Conservation (phyloP, 176 grass and related monocot species). For the Lolium perenne region DNA sequence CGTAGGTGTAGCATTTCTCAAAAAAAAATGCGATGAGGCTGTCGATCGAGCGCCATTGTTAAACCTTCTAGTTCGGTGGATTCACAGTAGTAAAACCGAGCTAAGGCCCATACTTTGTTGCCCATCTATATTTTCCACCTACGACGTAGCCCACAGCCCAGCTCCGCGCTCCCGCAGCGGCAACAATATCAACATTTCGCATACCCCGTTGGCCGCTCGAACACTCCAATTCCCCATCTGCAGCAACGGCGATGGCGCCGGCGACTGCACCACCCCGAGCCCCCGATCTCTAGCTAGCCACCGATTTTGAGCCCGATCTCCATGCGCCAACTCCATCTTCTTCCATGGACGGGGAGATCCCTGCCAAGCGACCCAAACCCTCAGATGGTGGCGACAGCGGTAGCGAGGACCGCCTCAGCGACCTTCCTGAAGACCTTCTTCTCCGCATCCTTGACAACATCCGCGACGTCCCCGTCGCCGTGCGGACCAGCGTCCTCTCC, state of each 20-base stretch:
- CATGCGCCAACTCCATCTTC: not conserved
- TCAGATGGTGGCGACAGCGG: not conserved
- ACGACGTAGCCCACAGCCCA: not conserved
- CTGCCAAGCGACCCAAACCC: not conserved
- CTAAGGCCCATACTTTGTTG: not conserved
- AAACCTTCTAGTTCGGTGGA: not conserved
- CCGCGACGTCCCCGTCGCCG: not conserved
- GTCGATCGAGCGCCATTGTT: no score
- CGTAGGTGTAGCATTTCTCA: no score
- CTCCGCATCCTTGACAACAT: not conserved
- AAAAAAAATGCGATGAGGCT: no score
- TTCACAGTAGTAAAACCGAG: not conserved
- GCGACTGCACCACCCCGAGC: not conserved
- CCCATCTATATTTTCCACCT: no score
- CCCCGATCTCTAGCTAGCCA: not conserved
- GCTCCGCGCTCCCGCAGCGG: no score
- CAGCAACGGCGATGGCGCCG: not conserved
- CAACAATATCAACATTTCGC: no score
- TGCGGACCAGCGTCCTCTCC: slow-evolving; percentile 27
- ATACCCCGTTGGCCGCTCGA: not conserved
- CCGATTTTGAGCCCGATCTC: no score
- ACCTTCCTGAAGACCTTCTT: not conserved
- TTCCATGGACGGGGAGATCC: slow-evolving; percentile 16
- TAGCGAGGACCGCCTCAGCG: slow-evolving; percentile 30
- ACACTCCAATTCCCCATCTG: not conserved